Conservation (phyloP, 768 basidiomycete genomes). For the Kwoniella botswanensis region DNA sequence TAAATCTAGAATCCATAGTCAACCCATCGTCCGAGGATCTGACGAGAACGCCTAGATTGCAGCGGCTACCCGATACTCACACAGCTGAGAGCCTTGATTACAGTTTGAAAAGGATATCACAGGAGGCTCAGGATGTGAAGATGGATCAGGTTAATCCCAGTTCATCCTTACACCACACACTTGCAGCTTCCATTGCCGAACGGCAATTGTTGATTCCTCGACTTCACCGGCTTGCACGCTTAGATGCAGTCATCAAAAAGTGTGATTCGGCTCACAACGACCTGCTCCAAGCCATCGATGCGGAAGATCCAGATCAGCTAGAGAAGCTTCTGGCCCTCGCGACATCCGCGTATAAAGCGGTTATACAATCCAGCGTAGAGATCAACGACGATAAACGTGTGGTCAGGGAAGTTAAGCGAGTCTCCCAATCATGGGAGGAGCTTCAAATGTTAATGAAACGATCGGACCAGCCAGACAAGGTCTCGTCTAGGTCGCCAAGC, state of each 20-base stretch:
- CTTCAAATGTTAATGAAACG: conserved; percentile 3
- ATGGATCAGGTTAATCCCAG: neutral
- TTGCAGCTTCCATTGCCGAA: neutral
- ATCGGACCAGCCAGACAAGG: neutral
- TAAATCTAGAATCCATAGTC: neutral
- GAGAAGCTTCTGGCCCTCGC: neutral
- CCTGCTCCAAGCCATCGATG: conserved; percentile 27
- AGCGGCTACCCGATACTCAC: neutral
- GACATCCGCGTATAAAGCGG: neutral
- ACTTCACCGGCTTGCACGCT: neutral
- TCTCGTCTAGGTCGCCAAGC: neutral
- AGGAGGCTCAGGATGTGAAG: neutral
- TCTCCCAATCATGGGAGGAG: conserved; percentile 51
- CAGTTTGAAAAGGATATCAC: neutral
- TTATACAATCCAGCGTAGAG: neutral
- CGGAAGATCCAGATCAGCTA: neutral
- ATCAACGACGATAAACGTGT: neutral
- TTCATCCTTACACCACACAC: neutral
- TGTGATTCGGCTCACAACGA: conserved; percentile 23
- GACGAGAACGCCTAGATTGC: neutral
- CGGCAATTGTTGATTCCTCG: neutral
- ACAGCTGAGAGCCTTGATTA: neutral
- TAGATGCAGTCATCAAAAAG: conserved; percentile 7
- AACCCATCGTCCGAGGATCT: neutral
- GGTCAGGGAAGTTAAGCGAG: conserved; percentile 59